Evolutionary conservation across 106 monocot species (phyloP).

Genomic region (Dendrobium huoshanense): DNA sequence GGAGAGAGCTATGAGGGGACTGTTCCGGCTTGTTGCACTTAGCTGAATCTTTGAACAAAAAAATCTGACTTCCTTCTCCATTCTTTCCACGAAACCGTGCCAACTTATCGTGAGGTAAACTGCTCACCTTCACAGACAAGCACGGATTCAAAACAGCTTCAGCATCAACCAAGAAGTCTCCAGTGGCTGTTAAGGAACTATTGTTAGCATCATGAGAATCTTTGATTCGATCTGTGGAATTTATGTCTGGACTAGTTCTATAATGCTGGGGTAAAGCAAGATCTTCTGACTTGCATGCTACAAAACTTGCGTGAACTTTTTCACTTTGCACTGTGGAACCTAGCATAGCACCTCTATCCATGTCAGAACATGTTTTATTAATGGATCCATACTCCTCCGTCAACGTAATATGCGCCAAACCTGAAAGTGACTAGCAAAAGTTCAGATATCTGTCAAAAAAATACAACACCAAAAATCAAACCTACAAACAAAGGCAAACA

Average conservation of each 20-base stretch:
- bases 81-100: no score
- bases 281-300: neutral
- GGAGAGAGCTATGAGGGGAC: conserved; percentile 14
- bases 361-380: neutral
- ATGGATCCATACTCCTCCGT: neutral
- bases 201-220: conserved; percentile 8
- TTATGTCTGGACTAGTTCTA: neutral
- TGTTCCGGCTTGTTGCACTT: conserved; percentile 6
- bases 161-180: neutral
- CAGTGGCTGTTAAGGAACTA: conserved; percentile 6
- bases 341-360: conserved; percentile 2
- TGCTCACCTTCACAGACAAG: no score
- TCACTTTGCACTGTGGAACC: conserved; percentile 11
- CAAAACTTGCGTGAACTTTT: neutral
- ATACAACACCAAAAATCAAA: neutral
- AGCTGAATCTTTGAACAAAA: neutral
- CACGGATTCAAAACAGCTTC: neutral
- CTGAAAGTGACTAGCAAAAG: conserved; percentile 4
- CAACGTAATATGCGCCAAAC: conserved; percentile 6
- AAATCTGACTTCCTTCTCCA: no score
- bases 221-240: neutral
- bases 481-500: neutral
- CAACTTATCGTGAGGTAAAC: no score
- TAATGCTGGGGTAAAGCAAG: neutral
- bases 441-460: neutral